A percentile compares a stretch with the other conserved stretches of the same genome.
phyloP scores from a whole-genome alignment of 2,329 filamentous ascomycete species.

The Penicillium sp. region DNA sequence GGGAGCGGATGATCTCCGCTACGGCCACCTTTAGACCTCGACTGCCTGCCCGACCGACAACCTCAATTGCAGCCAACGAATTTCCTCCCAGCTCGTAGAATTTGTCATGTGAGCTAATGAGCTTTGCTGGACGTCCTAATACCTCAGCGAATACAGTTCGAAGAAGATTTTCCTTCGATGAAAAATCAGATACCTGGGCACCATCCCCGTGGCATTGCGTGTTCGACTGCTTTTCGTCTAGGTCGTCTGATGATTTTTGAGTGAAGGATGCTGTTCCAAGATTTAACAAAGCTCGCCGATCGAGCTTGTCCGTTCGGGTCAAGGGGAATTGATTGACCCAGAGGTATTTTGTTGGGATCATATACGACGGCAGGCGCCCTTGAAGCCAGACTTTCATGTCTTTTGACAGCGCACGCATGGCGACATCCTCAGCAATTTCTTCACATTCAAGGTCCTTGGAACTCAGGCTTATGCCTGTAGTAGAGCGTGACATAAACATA shows the following conservation, averaged over 20 bases:
- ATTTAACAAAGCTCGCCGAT: slow-evolving; percentile 3
- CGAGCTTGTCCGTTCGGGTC: slow-evolving; percentile 3
- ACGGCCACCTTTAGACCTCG: slow-evolving; percentile 16
- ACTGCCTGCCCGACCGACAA: slow-evolving; percentile 17
- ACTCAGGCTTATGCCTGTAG: neutral
- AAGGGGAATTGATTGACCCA: slow-evolving; percentile 1
- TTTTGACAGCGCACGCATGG: neutral
- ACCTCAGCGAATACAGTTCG: neutral
- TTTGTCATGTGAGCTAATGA: slow-evolving; percentile 10
- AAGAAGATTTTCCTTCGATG: neutral
- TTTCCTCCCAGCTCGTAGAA: slow-evolving; percentile 30
- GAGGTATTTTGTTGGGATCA: slow-evolving; percentile 4
- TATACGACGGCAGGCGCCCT: slow-evolving; percentile 1
- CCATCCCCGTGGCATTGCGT: neutral
- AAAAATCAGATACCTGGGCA: neutral
- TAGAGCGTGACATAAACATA: neutral
- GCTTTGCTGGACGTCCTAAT: neutral
- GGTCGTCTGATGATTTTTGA: neutral
- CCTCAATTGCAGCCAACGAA: slow-evolving; percentile 25
- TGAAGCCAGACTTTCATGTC: slow-evolving; percentile 1
- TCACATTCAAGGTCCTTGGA: neutral
- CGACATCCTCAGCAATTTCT: neutral
- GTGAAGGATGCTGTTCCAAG: neutral
- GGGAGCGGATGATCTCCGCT: slow-evolving; percentile 3
- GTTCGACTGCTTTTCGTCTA: neutral